Percentiles rank a stretch among this genome's conserved stretches.
Conservation (phyloP, 176 grass and related monocot genomes). For the Juncus effusus region DNA sequence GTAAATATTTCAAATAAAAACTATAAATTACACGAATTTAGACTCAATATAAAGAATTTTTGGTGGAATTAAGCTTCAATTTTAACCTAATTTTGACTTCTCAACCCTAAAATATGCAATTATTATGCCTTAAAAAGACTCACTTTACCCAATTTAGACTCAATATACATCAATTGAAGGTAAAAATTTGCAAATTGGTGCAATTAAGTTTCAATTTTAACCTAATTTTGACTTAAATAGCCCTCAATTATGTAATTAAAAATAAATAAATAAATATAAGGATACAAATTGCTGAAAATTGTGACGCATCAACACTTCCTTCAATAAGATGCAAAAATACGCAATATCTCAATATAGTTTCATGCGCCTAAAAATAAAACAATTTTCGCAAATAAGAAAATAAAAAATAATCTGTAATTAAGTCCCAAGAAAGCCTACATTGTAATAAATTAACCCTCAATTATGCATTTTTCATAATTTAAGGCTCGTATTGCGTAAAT, state of each 20-base stretch:
- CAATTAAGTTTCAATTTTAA: conserved; percentile 2
- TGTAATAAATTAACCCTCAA: not conserved
- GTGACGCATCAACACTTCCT: conserved; percentile 65
- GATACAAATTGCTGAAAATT: conserved; percentile 99
- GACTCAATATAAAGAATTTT: conserved; percentile 3
- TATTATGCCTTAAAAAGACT: too few relatives aligned
- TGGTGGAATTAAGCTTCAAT: not conserved
- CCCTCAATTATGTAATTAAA: not conserved
- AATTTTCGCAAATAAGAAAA: not conserved
- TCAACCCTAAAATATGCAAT: not conserved
- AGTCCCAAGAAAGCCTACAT: too few relatives aligned
- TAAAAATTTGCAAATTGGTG: conserved; percentile 46
- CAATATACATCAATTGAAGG: conserved; percentile 6
- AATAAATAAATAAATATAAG: conserved; percentile 33
- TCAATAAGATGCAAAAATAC: conserved; percentile 82
- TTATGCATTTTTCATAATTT: not conserved
- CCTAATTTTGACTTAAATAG: not conserved
- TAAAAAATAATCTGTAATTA: too few relatives aligned
- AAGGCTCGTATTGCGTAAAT: not conserved
- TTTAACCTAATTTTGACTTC: conserved; percentile 1
- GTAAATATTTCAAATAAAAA: not conserved
- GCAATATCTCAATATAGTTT: conserved; percentile 59
- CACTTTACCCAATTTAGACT: too few relatives aligned
- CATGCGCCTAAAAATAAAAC: conserved; percentile 47
- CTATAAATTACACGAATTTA: too few relatives aligned